Base-by-base conservation (phyloP, 305 asterid genomes). In the Withania somnifera region DNA sequence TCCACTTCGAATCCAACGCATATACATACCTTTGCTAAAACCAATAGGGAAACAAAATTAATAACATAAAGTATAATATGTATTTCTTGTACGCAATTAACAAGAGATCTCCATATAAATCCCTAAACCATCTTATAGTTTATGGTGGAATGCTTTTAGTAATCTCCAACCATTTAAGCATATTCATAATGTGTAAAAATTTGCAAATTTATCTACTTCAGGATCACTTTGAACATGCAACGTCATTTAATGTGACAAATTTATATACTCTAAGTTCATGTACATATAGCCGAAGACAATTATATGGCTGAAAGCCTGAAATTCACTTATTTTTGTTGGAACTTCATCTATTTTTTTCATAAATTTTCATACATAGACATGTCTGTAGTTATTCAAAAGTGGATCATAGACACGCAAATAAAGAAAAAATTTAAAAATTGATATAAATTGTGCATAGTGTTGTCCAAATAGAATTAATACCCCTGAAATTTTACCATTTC, bases 1-100 rank as follows among this genome's bases (percentile, higher is more conserved):
- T 79, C 85, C 81, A 69, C 78, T 42, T 13, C 13, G 78, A 69
- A 69, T 69, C 78, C 56, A 69, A 24, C 57, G 14, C 20, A 86
- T 84, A 77, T 87, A 81, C 84, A 77, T 87, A 81, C 84, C 68
- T 81, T 82, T 66, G 57, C 56, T 38, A 78, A 78, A 57, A 26
- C 57, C 82, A 36, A 71, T 50, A 79, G 34, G 32, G 22, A 77
- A 68, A 47, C 40, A 50, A 76, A 57, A 63, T 63, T 36, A n/a
- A 57, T 30, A 42, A n/a, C 56, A 61, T 7, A 7, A 80, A 24
- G 63, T 24, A 4, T 30, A 34, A 2, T 22, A 9, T 80, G 30
- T 52, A 38, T 14, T 14, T 4, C 6, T 56, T 58, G n/a, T 24
- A 66, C 82, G 78, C 86, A 82, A 73, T 61, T 54, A 80, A 79